Evolutionary conservation across 116 monocot genomes (phyloP), one percentile per base, ranked within the genome.

Genomic region (Phalaenopsis hybrid): DNA sequence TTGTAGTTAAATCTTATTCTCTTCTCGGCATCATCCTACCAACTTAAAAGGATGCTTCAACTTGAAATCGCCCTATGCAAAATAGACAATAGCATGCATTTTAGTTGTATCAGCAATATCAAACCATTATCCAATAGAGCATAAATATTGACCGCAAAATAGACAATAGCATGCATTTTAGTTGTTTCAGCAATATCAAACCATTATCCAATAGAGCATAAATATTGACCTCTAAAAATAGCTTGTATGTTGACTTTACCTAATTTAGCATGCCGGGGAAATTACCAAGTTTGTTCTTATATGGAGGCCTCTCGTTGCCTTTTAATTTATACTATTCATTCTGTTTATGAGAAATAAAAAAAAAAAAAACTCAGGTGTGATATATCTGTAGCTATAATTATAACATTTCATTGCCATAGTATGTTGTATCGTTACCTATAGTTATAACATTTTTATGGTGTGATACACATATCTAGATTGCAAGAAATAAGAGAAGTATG

Each of bases 401-500:
- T 72, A 34, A 16, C 21, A 72, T 72, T 41, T 72, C 21, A 41
- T 41, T 6, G 25, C 15, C 17, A 15, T 34, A 75, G 2, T 21
- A 45, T 75, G 45, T 8, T 45, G 72, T 15, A 41, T 75, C 46
- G 45, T 75, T 45, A 73, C 7, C 1, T 23, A 46, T 75, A 75
- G 4, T 67, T 44, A 65, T 3, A 15, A 49, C 49, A 50, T 82
- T 55, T 21, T 5, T 78, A 13, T 61, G 33, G 58, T 61, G 0
- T 63, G 80, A 16, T 86, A 2, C 83, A 44, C 4, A 82, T 49
- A 57, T 85, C 49, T 81, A 99, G 99, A 94, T 95, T 88, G 95
- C 95, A 79, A 91, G 86, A 55, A 63, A 84, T 58, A 90, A 86
- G 80, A 86, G 86, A 58, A 95, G 92, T 80, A 94, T 95, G 94